Evolutionary conservation across 306 rosid species (phyloP).

Genomic region (Cyamopsis tetragonoloba): DNA sequence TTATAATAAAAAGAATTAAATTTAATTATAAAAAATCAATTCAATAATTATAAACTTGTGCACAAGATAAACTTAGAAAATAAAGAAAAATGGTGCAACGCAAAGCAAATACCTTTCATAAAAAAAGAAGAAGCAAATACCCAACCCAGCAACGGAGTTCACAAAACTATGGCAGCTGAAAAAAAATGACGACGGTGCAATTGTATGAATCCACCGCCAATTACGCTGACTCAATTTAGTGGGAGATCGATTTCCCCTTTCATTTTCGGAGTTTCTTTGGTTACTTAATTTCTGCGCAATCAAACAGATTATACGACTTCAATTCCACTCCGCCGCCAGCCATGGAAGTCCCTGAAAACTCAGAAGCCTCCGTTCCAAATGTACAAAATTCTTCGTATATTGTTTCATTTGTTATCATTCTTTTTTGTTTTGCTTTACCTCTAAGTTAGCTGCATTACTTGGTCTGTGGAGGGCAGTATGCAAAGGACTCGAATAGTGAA

Average conservation of each 20-base stretch:
- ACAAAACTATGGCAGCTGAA: too few relatives aligned
- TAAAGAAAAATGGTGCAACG: background rate
- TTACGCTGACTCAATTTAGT: background rate
- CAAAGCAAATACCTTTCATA: too few relatives aligned
- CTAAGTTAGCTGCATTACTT: background rate
- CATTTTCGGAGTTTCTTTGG: background rate
- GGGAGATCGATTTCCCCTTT: background rate
- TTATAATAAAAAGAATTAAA: too few relatives aligned
- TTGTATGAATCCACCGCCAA: background rate
- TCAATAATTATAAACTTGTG: too few relatives aligned
- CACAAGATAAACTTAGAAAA: too few relatives aligned
- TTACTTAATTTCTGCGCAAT: background rate
- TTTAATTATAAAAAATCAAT: too few relatives aligned
- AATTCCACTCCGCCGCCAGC: slow-evolving; percentile 15
- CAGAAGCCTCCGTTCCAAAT: slow-evolving; percentile 34
- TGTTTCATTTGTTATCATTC: background rate
- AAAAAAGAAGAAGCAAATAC: too few relatives aligned
- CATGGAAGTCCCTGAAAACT: slow-evolving; percentile 42
- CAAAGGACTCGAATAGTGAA: background rate
- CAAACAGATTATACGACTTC: slow-evolving; percentile 1
- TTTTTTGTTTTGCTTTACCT: background rate
- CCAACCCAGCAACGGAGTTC: too few relatives aligned
- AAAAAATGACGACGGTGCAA: slow-evolving; percentile 8
- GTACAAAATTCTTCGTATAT: slow-evolving; percentile 25
- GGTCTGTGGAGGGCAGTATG: background rate